Evolutionary conservation across 1,284 basidiomycete species (phyloP).

Genomic region (Puccinia polysora): DNA sequence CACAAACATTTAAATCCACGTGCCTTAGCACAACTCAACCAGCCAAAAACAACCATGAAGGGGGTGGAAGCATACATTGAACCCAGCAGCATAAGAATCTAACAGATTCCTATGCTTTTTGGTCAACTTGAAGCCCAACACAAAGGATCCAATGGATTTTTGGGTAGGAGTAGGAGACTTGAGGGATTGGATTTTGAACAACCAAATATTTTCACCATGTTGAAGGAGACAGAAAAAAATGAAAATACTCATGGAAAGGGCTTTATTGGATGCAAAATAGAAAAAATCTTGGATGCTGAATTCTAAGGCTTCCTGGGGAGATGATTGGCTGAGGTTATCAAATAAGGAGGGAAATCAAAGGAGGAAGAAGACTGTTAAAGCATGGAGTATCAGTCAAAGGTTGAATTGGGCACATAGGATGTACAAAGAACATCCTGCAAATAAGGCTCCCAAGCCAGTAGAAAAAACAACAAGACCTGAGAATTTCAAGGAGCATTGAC

Average conservation of each 20-base stretch:
- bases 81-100: constrained; percentile 27
- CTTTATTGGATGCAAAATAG: constrained; percentile 17
- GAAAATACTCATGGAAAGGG: constrained; percentile 4
- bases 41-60: not conserved
- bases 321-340: not conserved
- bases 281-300: not conserved
- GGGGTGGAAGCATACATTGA: constrained; percentile 4
- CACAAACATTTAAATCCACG: not conserved
- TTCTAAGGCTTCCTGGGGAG: not conserved
- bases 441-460: constrained; percentile 24
- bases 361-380: constrained; percentile 8
- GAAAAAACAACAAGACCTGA: constrained; percentile 19
- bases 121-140: constrained; percentile 11
- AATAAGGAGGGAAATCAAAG: constrained; percentile 14
- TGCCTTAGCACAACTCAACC: not conserved
- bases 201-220: constrained; percentile 8
- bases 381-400: not conserved
- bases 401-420: not conserved
- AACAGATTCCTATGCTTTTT: constrained; percentile 9
- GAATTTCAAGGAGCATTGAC: constrained; percentile 1
- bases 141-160: constrained; percentile 5
- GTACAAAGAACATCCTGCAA: constrained; percentile 2
- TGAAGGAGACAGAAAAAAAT: constrained; percentile 22
- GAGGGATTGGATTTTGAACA: not conserved
- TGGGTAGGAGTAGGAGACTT: not conserved